Conservation (phyloP, 177 flowering plant genomes). For the Vitis hybrid region DNA sequence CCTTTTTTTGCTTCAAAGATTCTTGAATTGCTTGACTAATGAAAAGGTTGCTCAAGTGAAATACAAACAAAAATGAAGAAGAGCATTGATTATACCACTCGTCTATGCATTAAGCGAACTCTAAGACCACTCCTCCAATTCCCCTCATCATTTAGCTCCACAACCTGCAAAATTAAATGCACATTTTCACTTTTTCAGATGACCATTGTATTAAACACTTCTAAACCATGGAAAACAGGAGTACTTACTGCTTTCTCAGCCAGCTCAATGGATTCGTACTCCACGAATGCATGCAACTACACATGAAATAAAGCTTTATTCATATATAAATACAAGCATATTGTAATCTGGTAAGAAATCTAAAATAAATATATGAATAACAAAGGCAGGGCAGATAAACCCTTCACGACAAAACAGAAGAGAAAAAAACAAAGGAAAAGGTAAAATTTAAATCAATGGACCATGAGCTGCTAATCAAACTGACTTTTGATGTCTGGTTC, state of each 20-base stretch:
- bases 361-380: too few species aligned
- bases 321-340: background rate
- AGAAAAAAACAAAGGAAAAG: background rate
- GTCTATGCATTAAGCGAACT: conserved; percentile 66
- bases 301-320: conserved; percentile 11
- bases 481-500: background rate
- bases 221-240: background rate
- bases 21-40: too few species aligned
- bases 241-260: conserved; percentile 95
- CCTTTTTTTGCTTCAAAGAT: too few species aligned
- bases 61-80: background rate
- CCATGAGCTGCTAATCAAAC: background rate
- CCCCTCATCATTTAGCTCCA: conserved; percentile 75
- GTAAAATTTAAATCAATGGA: background rate
- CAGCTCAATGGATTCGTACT: conserved; percentile 77
- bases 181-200: background rate
- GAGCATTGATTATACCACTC: conserved; percentile 37
- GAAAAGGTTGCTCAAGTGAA: too few species aligned
- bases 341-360: background rate
- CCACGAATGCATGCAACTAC: conserved; percentile 98
- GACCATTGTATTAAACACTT: background rate
- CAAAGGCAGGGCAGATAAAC: too few species aligned
- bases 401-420: background rate
- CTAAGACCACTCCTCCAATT: conserved; percentile 93
- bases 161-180: conserved; percentile 41